These are phyloP conservation scores for Triticum monococcum DNA, from an alignment of 176 grass and related monocot genomes.

Conservation along the genomic window DNA sequence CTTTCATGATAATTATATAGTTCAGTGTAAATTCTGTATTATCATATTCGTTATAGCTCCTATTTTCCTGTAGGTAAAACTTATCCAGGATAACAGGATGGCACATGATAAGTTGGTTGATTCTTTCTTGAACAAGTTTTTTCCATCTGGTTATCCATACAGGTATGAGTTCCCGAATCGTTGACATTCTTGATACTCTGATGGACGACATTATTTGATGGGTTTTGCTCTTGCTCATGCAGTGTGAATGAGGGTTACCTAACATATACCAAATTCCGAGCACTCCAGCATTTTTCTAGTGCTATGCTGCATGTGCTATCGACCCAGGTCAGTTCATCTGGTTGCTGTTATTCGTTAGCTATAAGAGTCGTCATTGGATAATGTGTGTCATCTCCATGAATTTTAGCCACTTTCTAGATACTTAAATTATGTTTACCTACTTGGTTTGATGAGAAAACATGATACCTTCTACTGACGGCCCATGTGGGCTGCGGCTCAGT, in stretches of 20 bases:
- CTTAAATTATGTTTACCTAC: not conserved
- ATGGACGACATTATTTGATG: not conserved
- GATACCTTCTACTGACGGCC: constrained; percentile 43
- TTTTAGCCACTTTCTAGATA: not conserved
- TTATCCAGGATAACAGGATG: constrained; percentile 69
- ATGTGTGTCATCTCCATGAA: not conserved
- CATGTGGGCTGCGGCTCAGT: constrained; percentile 78
- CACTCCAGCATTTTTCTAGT: constrained; percentile 93
- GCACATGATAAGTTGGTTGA: constrained; percentile 72
- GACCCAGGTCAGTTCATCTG: constrained; percentile 65
- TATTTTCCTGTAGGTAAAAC: constrained; percentile 62
- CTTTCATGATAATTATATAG: not conserved
- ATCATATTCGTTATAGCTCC: not conserved
- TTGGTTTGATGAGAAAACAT: not conserved
- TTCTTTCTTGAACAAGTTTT: constrained; percentile 92
- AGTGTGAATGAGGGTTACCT: constrained; percentile 96
- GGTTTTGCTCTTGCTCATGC: constrained; percentile 14
- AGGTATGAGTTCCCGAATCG: constrained; percentile 40
- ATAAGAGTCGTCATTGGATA: not conserved
- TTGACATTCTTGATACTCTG: constrained; percentile 15
- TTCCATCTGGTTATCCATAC: constrained; percentile 93
- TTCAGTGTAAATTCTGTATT: not conserved
- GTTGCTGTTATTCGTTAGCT: not conserved
- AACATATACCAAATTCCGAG: constrained; percentile 82
- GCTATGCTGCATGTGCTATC: constrained; percentile 89